These are phyloP conservation scores for Solanum boliviense DNA, from an alignment of 257 asterid species.

Conservation along the genomic window DNA sequence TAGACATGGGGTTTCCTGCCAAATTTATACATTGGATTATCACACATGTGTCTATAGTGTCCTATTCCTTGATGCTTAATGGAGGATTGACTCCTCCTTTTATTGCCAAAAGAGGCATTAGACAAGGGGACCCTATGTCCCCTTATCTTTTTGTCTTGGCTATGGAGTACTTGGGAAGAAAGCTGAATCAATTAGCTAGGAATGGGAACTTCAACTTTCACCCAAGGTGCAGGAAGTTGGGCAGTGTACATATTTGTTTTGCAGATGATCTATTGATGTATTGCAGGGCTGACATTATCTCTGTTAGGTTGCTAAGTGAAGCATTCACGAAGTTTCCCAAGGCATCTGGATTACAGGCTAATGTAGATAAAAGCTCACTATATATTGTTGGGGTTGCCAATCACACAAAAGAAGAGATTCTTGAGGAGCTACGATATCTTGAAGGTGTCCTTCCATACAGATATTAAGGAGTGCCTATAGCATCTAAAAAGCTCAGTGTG, in stretches of 20 bases:
- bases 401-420: neutral
- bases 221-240: neutral
- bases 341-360: neutral
- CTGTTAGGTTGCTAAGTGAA: neutral
- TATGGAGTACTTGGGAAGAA: neutral
- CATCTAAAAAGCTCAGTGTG: neutral
- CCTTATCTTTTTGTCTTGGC: neutral
- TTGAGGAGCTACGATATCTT: neutral
- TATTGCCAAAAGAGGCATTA: neutral
- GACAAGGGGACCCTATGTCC: neutral
- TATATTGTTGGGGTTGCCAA: neutral
- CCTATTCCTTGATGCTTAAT: neutral
- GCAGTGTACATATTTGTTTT: neutral
- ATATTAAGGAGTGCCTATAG: neutral
- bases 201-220: neutral
- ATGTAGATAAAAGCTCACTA: neutral
- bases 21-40: neutral
- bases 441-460: neutral
- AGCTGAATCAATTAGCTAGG: neutral
- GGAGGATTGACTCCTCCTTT: neutral
- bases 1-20: neutral
- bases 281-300: neutral
- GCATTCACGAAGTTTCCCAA: neutral
- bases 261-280: neutral
- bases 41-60: neutral